Conservation (phyloP, 2,329 filamentous ascomycete species). For the Microsporum audouinii region DNA sequence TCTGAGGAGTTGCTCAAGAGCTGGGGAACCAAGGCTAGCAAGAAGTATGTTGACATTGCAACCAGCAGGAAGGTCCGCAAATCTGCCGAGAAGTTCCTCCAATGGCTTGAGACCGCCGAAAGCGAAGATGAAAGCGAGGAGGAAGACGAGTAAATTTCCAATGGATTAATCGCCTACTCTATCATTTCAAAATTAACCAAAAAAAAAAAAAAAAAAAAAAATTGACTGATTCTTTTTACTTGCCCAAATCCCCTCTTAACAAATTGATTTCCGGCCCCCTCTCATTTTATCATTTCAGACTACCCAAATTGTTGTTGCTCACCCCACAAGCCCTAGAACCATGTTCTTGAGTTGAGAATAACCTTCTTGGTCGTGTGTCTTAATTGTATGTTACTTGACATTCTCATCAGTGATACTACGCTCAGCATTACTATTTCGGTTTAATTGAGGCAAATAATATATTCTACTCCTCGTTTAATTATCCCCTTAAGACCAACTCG, state of each 20-base stretch:
- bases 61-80: slow-evolving; percentile 94
- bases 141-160: slow-evolving; percentile 43
- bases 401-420: neutral
- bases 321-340: neutral
- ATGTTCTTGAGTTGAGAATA: neutral
- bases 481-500: neutral
- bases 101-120: slow-evolving; percentile 83
- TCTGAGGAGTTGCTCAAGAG: slow-evolving; percentile 77
- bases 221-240: neutral
- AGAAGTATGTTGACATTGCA: slow-evolving; percentile 87
- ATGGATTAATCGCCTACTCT: neutral
- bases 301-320: neutral
- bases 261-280: neutral
- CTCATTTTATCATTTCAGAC: neutral
- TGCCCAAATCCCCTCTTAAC: neutral
- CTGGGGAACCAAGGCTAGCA: slow-evolving; percentile 92
- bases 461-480: neutral
- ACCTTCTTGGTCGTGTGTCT: neutral
- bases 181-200: neutral
- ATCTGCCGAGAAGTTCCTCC: slow-evolving; percentile 84
- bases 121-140: slow-evolving; percentile 56
- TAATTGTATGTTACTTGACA: neutral
- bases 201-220: neutral
- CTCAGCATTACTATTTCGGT: neutral
- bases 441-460: neutral